Evolutionary conservation across 257 asterid genomes (phyloP).

Genomic region (Solanum medicagineum): DNA sequence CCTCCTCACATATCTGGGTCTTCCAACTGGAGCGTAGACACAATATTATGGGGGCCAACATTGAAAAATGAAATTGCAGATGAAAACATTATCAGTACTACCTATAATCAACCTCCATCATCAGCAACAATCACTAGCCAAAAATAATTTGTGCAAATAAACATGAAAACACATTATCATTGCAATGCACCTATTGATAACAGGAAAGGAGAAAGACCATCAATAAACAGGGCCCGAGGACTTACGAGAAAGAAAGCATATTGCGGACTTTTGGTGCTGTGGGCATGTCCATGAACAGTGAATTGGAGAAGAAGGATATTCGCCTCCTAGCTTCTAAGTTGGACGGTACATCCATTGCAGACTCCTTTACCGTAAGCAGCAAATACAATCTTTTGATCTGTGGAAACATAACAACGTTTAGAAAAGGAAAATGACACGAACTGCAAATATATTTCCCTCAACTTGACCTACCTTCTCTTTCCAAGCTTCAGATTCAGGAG

Average conservation of each 20-base stretch:
- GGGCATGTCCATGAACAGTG: constrained; percentile 99
- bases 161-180: neutral
- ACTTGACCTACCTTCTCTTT: constrained; percentile 65
- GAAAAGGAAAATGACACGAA: neutral
- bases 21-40: neutral
- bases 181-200: neutral
- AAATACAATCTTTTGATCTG: constrained; percentile 94
- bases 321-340: constrained; percentile 98
- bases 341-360: constrained; percentile 98
- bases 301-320: constrained; percentile 91
- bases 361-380: constrained; percentile 93
- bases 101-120: neutral
- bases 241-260: constrained; percentile 99
- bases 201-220: neutral
- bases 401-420: constrained; percentile 4
- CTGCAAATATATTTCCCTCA: neutral
- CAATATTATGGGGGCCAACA: neutral
- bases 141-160: neutral
- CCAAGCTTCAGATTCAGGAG: constrained; percentile 94
- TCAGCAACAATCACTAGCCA: neutral
- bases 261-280: constrained; percentile 97
- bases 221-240: neutral
- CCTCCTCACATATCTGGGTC: neutral
- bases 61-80: neutral
- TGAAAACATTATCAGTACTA: neutral